phyloP scores from a whole-genome alignment of 1,284 basidiomycete genomes.

The Ustilago sp. region DNA sequence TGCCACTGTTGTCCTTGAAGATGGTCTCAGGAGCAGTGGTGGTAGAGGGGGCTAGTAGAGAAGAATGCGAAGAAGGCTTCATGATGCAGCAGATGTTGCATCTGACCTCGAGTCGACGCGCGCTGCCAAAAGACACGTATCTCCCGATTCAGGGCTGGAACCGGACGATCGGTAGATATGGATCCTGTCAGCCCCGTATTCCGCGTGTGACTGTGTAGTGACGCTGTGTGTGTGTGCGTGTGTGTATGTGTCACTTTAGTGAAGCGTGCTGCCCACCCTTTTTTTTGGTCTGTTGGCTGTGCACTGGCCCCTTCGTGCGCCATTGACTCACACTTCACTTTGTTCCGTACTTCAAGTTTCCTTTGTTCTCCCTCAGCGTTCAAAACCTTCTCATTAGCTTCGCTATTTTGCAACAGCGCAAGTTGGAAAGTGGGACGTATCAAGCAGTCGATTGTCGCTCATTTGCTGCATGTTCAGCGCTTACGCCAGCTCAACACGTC shows the following conservation, averaged over 20 bases:
- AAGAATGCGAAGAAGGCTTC: not conserved
- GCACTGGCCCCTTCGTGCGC: not conserved
- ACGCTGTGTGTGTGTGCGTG: not conserved
- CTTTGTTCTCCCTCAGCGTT: not conserved
- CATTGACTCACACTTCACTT: conserved; percentile 3
- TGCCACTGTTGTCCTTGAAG: not conserved
- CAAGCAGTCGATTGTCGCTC: not conserved
- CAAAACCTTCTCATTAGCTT: conserved; percentile 1
- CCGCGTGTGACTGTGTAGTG: not conserved
- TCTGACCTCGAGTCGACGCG: not conserved
- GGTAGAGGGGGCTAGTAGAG: conserved; percentile 1
- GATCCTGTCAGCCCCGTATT: not conserved
- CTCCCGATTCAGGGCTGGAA: not conserved
- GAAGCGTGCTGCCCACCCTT: not conserved
- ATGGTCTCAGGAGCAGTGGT: not conserved
- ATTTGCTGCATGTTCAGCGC: not conserved
- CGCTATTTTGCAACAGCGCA: not conserved
- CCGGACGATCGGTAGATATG: not conserved
- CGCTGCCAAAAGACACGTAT: not conserved
- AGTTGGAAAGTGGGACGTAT: not conserved
- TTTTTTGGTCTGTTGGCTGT: not conserved
- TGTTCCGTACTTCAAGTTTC: not conserved
- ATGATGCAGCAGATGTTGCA: not conserved
- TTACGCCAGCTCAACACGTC: not conserved
- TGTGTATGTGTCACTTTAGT: not conserved